phyloP scores from a whole-genome alignment of 202 grass and related monocot species.

The Eragrostis tef region DNA sequence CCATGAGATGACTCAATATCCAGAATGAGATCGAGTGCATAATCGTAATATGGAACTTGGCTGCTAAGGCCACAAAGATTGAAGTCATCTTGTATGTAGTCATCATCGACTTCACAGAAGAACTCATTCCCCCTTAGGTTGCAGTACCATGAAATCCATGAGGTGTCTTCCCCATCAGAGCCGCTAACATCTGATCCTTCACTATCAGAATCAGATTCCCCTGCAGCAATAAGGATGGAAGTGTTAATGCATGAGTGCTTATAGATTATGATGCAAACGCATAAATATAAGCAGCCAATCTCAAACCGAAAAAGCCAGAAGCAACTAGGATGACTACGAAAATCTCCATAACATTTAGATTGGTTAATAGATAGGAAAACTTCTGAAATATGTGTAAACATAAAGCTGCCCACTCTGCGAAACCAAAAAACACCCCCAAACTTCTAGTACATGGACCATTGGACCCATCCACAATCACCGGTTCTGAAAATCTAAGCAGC shows the following conservation, averaged over 20 bases:
- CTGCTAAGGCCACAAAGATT: slow-evolving; percentile 95
- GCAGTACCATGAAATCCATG: slow-evolving; percentile 98
- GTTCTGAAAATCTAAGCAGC: neutral
- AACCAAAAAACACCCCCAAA: neutral
- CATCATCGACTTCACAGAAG: slow-evolving; percentile 94
- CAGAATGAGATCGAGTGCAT: slow-evolving; percentile 93
- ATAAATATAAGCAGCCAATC: neutral
- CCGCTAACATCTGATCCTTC: slow-evolving; percentile 93
- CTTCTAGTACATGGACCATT: neutral
- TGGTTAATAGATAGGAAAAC: neutral
- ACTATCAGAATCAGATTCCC: slow-evolving; percentile 81
- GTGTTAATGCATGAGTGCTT: slow-evolving; percentile 32
- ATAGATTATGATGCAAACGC: neutral
- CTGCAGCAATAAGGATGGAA: slow-evolving; percentile 52
- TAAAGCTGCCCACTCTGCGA: neutral
- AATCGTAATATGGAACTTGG: slow-evolving; percentile 97
- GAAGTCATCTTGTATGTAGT: slow-evolving; percentile 97
- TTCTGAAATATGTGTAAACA: neutral
- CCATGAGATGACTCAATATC: slow-evolving; percentile 92
- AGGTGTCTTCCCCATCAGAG: slow-evolving; percentile 87
- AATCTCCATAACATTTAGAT: neutral
- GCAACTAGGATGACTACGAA: neutral
- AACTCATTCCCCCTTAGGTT: slow-evolving; percentile 85
- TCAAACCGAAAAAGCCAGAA: slow-evolving; percentile 22
- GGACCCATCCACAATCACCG: neutral